A percentile compares a stretch with the other conserved stretches of the same genome.
phyloP scores from a whole-genome alignment of 139 green algal species.

The Penium margaritaceum region DNA sequence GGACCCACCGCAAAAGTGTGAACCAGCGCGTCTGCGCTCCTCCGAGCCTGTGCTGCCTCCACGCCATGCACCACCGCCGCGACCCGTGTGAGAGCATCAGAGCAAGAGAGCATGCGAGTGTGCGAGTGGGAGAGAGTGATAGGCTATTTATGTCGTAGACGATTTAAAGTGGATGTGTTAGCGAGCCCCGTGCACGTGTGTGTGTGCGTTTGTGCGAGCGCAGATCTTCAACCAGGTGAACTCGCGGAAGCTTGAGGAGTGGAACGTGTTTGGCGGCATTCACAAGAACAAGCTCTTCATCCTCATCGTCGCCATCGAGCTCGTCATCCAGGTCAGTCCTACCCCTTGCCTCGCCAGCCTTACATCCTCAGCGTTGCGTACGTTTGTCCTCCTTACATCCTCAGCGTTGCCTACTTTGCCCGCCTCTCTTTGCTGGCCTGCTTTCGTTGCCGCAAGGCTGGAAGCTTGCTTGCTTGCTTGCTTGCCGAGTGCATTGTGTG shows the following conservation, averaged over 20 bases:
- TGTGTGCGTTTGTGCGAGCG: neutral
- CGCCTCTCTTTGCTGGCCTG: neutral
- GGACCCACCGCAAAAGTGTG: too few relatives aligned
- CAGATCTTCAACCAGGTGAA: constrained; percentile 85
- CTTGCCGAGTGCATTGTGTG: too few relatives aligned
- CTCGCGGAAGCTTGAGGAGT: constrained; percentile 51
- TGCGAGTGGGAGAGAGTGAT: neutral
- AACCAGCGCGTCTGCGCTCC: too few relatives aligned
- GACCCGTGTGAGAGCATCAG: too few relatives aligned
- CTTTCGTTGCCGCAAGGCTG: neutral
- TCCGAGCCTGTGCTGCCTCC: too few relatives aligned
- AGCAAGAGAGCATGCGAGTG: neutral
- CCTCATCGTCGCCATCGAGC: constrained; percentile 31
- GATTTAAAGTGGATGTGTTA: neutral
- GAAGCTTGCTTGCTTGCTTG: neutral
- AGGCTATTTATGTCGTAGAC: neutral
- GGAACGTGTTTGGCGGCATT: constrained; percentile 45
- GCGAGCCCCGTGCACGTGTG: neutral
- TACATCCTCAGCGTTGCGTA: neutral
- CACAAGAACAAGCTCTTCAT: constrained; percentile 43
- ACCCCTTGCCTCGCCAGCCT: neutral
- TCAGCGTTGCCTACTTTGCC: neutral
- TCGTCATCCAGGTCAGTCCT: constrained; percentile 25
- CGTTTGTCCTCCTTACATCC: neutral
- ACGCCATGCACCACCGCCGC: too few relatives aligned